A percentile compares a stretch with the other conserved stretches of the same genome.
Conservation (phyloP, 1,284 basidiomycete species). For the Porogramme epimiltina region DNA sequence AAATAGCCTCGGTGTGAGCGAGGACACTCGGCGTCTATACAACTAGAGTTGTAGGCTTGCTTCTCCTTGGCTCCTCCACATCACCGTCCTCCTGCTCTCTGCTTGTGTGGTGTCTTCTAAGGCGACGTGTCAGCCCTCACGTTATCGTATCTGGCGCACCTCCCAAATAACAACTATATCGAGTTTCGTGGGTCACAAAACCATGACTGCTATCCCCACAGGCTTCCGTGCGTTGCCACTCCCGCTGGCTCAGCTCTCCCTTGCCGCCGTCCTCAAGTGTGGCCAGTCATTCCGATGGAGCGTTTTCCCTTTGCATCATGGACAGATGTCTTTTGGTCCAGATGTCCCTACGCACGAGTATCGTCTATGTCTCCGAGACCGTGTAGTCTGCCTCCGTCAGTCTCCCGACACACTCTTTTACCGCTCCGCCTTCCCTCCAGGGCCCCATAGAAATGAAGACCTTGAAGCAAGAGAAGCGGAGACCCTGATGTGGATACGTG, state of each 20-base stretch:
- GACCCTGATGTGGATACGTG: slow-evolving; percentile 77
- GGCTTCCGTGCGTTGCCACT: slow-evolving; percentile 63
- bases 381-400: slow-evolving; percentile 84
- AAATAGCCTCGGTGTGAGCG: too few relatives aligned
- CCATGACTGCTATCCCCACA: not conserved
- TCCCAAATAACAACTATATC: too few relatives aligned
- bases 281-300: slow-evolving; percentile 85
- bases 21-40: too few relatives aligned
- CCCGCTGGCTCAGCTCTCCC: slow-evolving; percentile 63
- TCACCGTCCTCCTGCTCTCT: too few relatives aligned
- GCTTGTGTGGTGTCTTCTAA: too few relatives aligned
- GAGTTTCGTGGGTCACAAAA: not conserved
- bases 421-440: slow-evolving; percentile 62
- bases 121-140: too few relatives aligned
- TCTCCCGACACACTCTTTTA: slow-evolving; percentile 69
- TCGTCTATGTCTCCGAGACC: slow-evolving; percentile 73
- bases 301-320: slow-evolving; percentile 42
- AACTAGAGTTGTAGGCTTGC: too few relatives aligned
- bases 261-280: slow-evolving; percentile 74
- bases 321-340: not conserved
- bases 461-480: slow-evolving; percentile 37
- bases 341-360: slow-evolving; percentile 57
- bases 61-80: too few relatives aligned
- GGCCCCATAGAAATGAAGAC: slow-evolving; percentile 20
- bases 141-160: too few relatives aligned